These are phyloP conservation scores for Oxytropis ochrocephala DNA, from an alignment of 306 rosid species.

Conservation along the genomic window DNA sequence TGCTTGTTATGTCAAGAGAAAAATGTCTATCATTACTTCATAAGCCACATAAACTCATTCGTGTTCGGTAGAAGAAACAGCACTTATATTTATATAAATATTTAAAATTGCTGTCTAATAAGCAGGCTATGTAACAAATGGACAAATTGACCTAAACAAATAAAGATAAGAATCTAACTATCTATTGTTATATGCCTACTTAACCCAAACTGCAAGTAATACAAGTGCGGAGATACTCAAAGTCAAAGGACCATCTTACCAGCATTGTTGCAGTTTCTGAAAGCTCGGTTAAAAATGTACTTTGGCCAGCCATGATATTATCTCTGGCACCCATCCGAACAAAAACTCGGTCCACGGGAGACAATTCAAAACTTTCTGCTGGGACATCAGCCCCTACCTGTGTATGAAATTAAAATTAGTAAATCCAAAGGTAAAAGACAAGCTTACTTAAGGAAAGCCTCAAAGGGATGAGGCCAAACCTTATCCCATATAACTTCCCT, in stretches of 20 bases:
- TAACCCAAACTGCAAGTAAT: conserved; percentile 6
- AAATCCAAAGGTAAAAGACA: conserved; percentile 5
- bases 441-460: background rate
- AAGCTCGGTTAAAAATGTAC: conserved; percentile 92
- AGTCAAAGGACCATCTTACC: conserved; percentile 44
- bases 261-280: conserved; percentile 92
- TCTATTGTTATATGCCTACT: background rate
- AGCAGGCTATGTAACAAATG: conserved; percentile 1
- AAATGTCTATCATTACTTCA: background rate
- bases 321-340: conserved; percentile 98
- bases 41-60: background rate
- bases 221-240: background rate
- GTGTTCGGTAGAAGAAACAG: conserved; percentile 2
- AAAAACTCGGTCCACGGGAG: conserved; percentile 83
- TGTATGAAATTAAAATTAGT: conserved; percentile 22
- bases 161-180: background rate
- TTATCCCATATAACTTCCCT: background rate
- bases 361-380: conserved; percentile 77
- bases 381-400: conserved; percentile 98
- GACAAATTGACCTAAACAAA: background rate
- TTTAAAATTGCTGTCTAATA: background rate
- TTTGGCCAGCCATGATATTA: conserved; percentile 95
- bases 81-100: background rate
- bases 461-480: background rate
- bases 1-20: background rate